Evolutionary conservation across 2,329 filamentous ascomycete genomes (phyloP), one percentile per base, ranked within the genome.

Genomic region (Aspergillus ibericus): DNA sequence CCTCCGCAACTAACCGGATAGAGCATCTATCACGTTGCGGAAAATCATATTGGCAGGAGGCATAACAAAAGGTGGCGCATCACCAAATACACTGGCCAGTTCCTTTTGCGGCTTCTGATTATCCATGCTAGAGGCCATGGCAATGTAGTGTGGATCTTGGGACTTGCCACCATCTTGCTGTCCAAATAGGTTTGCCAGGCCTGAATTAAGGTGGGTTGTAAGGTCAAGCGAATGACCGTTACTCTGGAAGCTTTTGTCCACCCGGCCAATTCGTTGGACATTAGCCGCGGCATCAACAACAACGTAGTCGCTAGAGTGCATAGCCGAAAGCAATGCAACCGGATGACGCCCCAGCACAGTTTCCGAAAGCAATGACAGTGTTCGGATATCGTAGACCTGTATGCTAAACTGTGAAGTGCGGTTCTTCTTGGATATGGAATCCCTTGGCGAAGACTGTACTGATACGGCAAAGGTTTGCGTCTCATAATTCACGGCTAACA

Each of bases 241-340:
- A 27, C 66, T 59, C 36, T 71, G 66, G 3, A 66, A 58, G 5
- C 63, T 60, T 52, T 66, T 71, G 22, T 65, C 65, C 51, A 63
- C 48, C 32, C 68, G 71, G 27, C 69, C 66, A 47, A 76, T 61
- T 38, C 70, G 71, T 77, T 86, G 87, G 38, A 96, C 80, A 67
- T 90, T 88, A 13, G 91, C 91, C 0, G 85, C 81, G n/a, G 88
- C 83, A 71, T 96, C 92, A 5, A 96, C 75, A 9, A 88, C 78
- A 38, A 95, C 78, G 72, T 91, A 96, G 4, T 92, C 91, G 47
- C 85, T 86, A 1, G 86, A 84, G 18, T 81, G 82, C 12, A 83
- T 79, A 18, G 85, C 82, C 3, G 90, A 82, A 2, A 91, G 78
- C 1, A 96, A 75, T 12, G 88, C 86, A 20, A 89, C 85, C 10